Evolutionary conservation across 305 asterid species (phyloP).

Genomic region (Plantago coronopus): DNA sequence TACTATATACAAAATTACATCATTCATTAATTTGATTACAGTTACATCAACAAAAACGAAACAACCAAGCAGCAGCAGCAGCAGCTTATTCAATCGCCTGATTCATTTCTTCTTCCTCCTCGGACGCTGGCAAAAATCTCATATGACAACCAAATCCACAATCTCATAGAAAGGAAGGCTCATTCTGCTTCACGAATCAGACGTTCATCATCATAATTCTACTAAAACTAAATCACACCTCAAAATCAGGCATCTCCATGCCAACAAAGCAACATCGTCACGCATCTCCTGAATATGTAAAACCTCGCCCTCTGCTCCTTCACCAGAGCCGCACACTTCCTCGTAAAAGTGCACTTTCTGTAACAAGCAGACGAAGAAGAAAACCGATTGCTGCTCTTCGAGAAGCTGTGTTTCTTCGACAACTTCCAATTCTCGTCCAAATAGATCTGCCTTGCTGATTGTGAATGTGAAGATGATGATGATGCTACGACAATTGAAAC

Average conservation of each 20-base stretch:
- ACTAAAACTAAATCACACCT: conserved; percentile 4
- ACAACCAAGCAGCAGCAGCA: neutral
- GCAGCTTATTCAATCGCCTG: too few relatives aligned
- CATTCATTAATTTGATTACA: too few relatives aligned
- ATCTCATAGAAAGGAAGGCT: conserved; percentile 65
- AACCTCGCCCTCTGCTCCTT: conserved; percentile 84
- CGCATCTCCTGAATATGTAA: conserved; percentile 86
- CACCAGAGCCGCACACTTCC: conserved; percentile 75
- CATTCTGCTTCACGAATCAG: too few relatives aligned
- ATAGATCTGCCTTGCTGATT: conserved; percentile 26
- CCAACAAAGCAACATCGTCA: conserved; percentile 88
- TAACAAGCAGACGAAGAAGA: conserved; percentile 30
- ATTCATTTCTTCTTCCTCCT: conserved; percentile 33
- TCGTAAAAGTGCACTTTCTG: conserved; percentile 63
- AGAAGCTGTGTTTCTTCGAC: conserved; percentile 48
- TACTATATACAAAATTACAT: too few relatives aligned
- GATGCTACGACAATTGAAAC: too few relatives aligned
- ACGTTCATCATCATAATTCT: too few relatives aligned
- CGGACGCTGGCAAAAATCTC: conserved; percentile 57
- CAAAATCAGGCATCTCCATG: conserved; percentile 59
- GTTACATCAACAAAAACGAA: neutral
- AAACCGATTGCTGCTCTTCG: conserved; percentile 36
- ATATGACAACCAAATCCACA: conserved; percentile 14
- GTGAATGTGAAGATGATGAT: too few relatives aligned
- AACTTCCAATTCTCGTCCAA: conserved; percentile 60